phyloP scores from a whole-genome alignment of 306 rosid species.

The Geum urbanum region DNA sequence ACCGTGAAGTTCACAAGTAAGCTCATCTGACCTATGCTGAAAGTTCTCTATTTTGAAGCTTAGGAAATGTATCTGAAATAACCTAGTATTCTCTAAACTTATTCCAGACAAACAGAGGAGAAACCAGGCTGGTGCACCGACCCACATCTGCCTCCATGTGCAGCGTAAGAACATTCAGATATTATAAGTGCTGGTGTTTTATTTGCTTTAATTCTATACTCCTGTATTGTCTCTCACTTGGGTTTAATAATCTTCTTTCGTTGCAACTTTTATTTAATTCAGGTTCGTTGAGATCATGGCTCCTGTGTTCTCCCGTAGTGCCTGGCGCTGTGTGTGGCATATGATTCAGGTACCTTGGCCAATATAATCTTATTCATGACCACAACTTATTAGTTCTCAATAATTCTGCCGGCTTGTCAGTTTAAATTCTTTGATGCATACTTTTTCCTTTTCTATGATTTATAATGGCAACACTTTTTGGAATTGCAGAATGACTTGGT shows the following conservation, averaged over 20 bases:
- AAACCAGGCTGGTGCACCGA: slow-evolving; percentile 95
- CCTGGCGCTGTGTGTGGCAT: slow-evolving; percentile 99
- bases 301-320: slow-evolving; percentile 92
- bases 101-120: slow-evolving; percentile 69
- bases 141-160: slow-evolving; percentile 97
- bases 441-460: background rate
- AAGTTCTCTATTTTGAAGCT: background rate
- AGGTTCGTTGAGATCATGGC: slow-evolving; percentile 99
- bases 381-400: slow-evolving; percentile 4
- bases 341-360: slow-evolving; percentile 69
- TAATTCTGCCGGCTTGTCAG: slow-evolving; percentile 11
- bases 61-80: slow-evolving; percentile 1
- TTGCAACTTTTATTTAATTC: slow-evolving; percentile 21
- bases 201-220: slow-evolving; percentile 3
- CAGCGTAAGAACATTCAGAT: slow-evolving; percentile 57
- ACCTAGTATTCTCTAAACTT: slow-evolving; percentile 17
- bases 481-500: slow-evolving; percentile 83
- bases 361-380: slow-evolving; percentile 12
- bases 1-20: slow-evolving; percentile 93
- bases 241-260: background rate
- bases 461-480: slow-evolving; percentile 11
- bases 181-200: background rate
- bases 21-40: slow-evolving; percentile 7
- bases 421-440: background rate
- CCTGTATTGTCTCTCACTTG: slow-evolving; percentile 15